Conservation (phyloP, 2,329 filamentous ascomycete genomes). For the Fusarium equiseti region DNA sequence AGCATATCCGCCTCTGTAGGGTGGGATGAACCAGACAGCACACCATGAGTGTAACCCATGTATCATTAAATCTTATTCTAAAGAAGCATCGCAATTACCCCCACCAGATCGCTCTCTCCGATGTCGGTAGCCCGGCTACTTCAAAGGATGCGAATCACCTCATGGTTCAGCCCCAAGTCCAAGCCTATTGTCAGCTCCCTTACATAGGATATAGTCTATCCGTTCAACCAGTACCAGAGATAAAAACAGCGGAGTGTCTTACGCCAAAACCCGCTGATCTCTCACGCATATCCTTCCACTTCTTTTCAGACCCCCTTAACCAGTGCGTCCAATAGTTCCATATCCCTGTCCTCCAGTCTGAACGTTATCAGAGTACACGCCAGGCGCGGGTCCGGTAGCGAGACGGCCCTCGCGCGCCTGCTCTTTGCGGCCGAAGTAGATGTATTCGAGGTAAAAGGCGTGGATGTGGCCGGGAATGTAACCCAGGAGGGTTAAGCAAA, state of each 20-base stretch:
- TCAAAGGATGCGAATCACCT: background rate
- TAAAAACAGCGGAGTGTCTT: background rate
- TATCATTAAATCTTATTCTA: background rate
- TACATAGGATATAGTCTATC: background rate
- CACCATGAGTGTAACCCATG: background rate
- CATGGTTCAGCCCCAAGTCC: background rate
- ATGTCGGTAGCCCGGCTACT: constrained; percentile 1
- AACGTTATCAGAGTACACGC: constrained; percentile 79
- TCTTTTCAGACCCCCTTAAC: constrained; percentile 8
- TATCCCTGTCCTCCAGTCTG: constrained; percentile 78
- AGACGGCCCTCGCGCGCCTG: constrained; percentile 69
- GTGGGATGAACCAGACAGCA: background rate
- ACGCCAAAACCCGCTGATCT: background rate
- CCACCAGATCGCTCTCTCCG: background rate
- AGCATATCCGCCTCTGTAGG: background rate
- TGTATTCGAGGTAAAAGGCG: constrained; percentile 84
- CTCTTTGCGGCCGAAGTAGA: constrained; percentile 82
- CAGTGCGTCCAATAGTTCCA: constrained; percentile 60
- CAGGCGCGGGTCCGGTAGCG: constrained; percentile 68
- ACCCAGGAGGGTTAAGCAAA: constrained; percentile 74
- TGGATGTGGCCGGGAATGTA: constrained; percentile 83
- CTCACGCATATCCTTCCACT: background rate
- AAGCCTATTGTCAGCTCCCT: background rate
- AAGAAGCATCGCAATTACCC: background rate
- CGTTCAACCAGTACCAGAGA: background rate